Percentiles rank a stretch among this genome's conserved stretches.
Evolutionary conservation across 495 filamentous ascomycete species (phyloP).

Genomic region (Podospora pseudocomata): DNA sequence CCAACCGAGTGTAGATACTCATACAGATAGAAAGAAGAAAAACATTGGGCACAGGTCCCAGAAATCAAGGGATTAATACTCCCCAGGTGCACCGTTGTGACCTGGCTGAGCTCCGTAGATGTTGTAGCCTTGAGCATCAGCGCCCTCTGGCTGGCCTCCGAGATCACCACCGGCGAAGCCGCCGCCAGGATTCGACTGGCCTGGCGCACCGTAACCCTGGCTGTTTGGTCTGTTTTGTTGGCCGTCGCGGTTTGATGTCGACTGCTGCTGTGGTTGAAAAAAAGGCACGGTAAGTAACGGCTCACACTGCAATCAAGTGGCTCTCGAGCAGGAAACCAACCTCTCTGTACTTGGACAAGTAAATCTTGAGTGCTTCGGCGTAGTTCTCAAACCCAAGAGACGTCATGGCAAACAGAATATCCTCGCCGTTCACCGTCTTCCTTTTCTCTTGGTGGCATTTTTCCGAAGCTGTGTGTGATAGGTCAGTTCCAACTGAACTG

Average conservation of each 20-base stretch:
- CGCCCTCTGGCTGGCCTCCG: slow-evolving; percentile 51
- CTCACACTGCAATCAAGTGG: background rate
- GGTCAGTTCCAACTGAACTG: slow-evolving; percentile 25
- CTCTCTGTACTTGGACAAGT: slow-evolving; percentile 95
- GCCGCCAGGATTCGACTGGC: slow-evolving; percentile 46
- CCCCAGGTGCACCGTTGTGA: slow-evolving; percentile 64
- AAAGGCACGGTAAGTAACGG: slow-evolving; percentile 17
- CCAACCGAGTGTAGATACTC: slow-evolving; percentile 13
- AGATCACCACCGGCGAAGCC: slow-evolving; percentile 58
- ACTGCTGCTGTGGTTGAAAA: slow-evolving; percentile 54
- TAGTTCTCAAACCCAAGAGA: slow-evolving; percentile 99
- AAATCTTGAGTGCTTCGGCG: slow-evolving; percentile 94
- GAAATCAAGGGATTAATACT: slow-evolving; percentile 24
- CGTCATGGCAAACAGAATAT: slow-evolving; percentile 98
- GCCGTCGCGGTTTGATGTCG: slow-evolving; percentile 72
- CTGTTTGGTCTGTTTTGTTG: slow-evolving; percentile 63
- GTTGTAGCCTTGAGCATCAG: slow-evolving; percentile 56
- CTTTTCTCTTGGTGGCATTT: slow-evolving; percentile 99
- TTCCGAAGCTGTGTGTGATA: slow-evolving; percentile 71
- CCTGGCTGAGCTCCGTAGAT: slow-evolving; percentile 60
- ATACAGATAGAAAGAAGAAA: slow-evolving; percentile 10
- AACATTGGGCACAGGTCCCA: background rate
- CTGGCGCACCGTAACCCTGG: slow-evolving; percentile 61
- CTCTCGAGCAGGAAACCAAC: slow-evolving; percentile 53
- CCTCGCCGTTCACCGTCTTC: slow-evolving; percentile 98